A percentile compares a stretch with the other conserved stretches of the same genome.
These are phyloP conservation scores for Sporisorium exsertum DNA, from an alignment of 1,284 basidiomycete species.

Conservation along the genomic window DNA sequence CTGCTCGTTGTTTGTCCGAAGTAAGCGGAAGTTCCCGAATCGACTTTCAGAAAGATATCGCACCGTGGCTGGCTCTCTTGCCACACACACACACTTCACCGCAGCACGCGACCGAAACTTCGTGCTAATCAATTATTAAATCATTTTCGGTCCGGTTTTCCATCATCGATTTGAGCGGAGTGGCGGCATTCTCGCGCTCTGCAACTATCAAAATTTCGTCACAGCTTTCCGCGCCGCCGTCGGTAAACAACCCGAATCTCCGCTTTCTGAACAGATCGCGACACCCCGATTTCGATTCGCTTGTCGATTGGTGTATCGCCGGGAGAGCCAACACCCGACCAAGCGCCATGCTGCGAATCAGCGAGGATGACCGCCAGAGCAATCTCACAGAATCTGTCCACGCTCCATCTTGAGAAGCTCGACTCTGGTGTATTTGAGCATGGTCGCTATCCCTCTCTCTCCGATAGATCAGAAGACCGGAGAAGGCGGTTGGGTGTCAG, in stretches of 20 bases:
- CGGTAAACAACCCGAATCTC: slow-evolving; percentile 10
- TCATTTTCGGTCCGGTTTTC: not conserved
- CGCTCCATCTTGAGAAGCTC: not conserved
- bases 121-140: not conserved
- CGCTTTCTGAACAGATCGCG: not conserved
- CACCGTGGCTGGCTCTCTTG: not conserved
- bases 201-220: not conserved
- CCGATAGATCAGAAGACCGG: no score
- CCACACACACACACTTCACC: not conserved
- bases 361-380: no score
- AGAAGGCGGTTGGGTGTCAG: no score
- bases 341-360: no score
- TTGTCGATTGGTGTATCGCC: not conserved
- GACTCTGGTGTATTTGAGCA: not conserved
- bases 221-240: slow-evolving; percentile 3
- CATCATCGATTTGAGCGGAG: not conserved
- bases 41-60: not conserved
- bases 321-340: not conserved
- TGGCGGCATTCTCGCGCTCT: not conserved
- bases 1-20: slow-evolving; percentile 15
- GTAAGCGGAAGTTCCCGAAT: slow-evolving; percentile 37
- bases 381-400: no score
- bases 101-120: not conserved
- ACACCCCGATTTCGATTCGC: not conserved
- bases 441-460: no score